Base-by-base conservation (phyloP, 805 yeast genomes). In the Nakazawaea wyomingensis region DNA sequence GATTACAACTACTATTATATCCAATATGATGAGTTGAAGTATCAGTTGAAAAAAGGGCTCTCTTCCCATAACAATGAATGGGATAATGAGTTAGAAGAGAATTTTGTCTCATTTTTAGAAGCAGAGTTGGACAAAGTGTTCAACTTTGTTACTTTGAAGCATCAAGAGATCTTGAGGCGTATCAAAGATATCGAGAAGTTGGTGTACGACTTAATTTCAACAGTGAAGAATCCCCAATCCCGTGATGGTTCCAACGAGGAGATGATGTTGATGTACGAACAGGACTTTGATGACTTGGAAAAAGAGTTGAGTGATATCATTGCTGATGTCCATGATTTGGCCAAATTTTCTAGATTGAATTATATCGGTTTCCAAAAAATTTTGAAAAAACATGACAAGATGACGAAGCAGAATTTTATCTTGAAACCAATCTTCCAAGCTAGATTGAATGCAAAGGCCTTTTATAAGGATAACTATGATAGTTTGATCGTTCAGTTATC, bases 341-440 rank as follows among this genome's bases (percentile, higher is more conserved):
- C 96, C 51, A 91, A 91, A 61, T 93, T 87, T 62, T 79, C 96
- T 16, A 76, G 96, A 49, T 76, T 93, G 59, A 93, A 93, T 65
- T 93, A 93, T 69, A 90, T 96, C 17, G 99, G 99, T 2, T 93
- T 93, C 71, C 96, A 88, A 64, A 93, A 93, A 64, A 93, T 93
- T 54, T 78, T 93, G 58, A 93, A 93, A 68, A 93, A 93, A 65
- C 99, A 93, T 63, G 99, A 93, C 66, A 93, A 93, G 64, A 76
- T 78, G 50, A 90, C 98, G 14, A 62, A 61, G 49, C 67, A 59
- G 51, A 71, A 73, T 29, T 82, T 80, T 72, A 80, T 78, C 44
- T 72, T 93, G 58, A 85, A 82, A 60, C 98, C 99, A 6, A 85
- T 91, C 48, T 91, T 93, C 69, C 95, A 88, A 53, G 96, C 85